Conservation (phyloP, 2,329 filamentous ascomycete genomes). For the Acephala macrosclerotiorum region DNA sequence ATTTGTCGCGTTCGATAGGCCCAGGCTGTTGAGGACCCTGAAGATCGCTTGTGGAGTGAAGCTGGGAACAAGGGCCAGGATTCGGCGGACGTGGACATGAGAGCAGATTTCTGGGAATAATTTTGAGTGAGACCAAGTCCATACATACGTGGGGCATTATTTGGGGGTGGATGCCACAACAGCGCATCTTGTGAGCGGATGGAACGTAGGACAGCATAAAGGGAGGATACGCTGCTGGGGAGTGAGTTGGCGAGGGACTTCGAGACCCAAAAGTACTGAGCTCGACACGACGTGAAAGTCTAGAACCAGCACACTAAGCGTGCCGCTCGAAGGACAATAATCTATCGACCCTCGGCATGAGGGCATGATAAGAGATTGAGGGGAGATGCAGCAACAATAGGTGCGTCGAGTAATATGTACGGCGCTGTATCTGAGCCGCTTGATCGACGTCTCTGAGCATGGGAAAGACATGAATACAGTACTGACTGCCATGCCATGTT, state of each 20-base stretch:
- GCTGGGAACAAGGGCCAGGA: neutral
- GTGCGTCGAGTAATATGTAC: neutral
- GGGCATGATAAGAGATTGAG: neutral
- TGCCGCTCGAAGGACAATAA: neutral
- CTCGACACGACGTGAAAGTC: neutral
- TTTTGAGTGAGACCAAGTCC: neutral
- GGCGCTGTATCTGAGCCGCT: neutral
- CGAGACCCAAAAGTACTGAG: neutral
- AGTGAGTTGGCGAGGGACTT: neutral
- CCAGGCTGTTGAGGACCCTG: neutral
- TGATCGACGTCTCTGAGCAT: neutral
- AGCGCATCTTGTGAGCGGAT: neutral
- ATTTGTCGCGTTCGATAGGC: neutral
- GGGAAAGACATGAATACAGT: neutral
- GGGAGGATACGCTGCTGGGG: neutral
- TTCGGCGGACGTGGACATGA: neutral
- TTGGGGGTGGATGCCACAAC: slow-evolving; percentile 3
- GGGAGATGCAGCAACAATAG: neutral
- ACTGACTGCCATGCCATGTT: neutral
- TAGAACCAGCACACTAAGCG: neutral
- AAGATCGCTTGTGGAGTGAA: neutral
- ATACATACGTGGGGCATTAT: neutral
- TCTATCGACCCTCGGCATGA: neutral
- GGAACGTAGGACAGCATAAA: slow-evolving; percentile 9
- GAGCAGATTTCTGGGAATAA: slow-evolving; percentile 3